Evolutionary conservation across 495 filamentous ascomycete genomes (phyloP), one percentile per base, ranked within the genome.

Genomic region (Aspergillus sclerotiicarbonarius): DNA sequence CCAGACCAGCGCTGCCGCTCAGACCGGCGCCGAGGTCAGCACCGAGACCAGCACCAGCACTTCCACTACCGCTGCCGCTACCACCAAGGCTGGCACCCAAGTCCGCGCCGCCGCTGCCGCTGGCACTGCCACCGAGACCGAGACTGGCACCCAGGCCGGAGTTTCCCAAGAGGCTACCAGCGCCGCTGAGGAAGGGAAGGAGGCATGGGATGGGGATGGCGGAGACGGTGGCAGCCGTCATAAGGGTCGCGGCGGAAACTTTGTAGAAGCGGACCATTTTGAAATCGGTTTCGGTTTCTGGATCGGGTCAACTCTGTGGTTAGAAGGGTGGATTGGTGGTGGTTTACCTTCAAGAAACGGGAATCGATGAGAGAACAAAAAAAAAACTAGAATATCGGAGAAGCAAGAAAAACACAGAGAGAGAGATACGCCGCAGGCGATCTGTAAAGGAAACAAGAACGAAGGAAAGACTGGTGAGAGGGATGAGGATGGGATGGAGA

Each of bases 131-230:
- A 15, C 48, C 30, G 48, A 19, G 19, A 25, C 48, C 48, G 20
- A 53, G 35, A 29, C 31, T 35, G 33, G 31, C 49, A 13, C 51
- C 51, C 35, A 53, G 16, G 32, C 33, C 49, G 29, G 49, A 52
- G 49, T 30, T 37, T 13, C 51, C 51, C 32, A 37, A 19, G 32
- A 37, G 32, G 51, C 32, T 39, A 43, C 51, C 51, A 37, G 32
- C 32, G 51, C 51, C 51, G 16, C 47, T 50, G 31, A 53, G 51
- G 51, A 53, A 53, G 51, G 51, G 51, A 43, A 53, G 51, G 18
- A 53, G 51, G 35, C 51, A 53, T 15, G 51, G 51, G 35, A 53
- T 53, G 51, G 51, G 51, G 15, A 53, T 37, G 31, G 51, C 51
- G 35, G 32, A 37, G 51, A 43, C 51, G 32, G 32, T 19, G 51